A percentile compares a stretch with the other conserved stretches of the same genome.
phyloP scores from a whole-genome alignment of 768 basidiomycete genomes.

The Multifurca ochricompacta region DNA sequence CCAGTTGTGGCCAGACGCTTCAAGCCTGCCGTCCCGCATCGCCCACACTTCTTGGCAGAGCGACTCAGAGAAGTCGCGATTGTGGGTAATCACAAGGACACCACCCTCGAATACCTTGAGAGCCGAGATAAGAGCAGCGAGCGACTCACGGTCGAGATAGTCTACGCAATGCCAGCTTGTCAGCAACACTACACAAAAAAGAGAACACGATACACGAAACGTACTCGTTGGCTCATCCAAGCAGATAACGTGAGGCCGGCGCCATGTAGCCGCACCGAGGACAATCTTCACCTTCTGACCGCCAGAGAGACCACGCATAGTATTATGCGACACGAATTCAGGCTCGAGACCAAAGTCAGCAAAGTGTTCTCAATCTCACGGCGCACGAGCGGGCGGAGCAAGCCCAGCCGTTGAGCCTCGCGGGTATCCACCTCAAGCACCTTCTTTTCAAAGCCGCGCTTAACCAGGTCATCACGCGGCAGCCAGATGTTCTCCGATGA shows the following conservation, averaged over 20 bases:
- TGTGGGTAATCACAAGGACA: constrained; percentile 96
- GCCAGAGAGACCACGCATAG: constrained; percentile 97
- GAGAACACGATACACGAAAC: constrained; percentile 24
- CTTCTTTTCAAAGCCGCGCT: constrained; percentile 99
- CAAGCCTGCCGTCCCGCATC: constrained; percentile 93
- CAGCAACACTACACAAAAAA: not conserved
- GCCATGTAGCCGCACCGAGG: constrained; percentile 97
- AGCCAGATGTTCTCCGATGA: constrained; percentile 99
- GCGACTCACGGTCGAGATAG: constrained; percentile 99
- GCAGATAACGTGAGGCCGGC: constrained; percentile 95
- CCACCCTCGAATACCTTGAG: constrained; percentile 98
- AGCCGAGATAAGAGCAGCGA: constrained; percentile 96
- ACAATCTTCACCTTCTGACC: constrained; percentile 99
- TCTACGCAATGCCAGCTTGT: constrained; percentile 38
- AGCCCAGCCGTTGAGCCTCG: constrained; percentile 93
- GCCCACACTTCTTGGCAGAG: constrained; percentile 99
- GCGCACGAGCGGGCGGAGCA: constrained; percentile 93
- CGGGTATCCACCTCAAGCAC: constrained; percentile 95
- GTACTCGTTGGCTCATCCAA: constrained; percentile 92
- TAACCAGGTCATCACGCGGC: constrained; percentile 92
- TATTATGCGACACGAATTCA: constrained; percentile 99
- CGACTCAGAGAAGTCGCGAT: constrained; percentile 98
- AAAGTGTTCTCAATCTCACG: constrained; percentile 99
- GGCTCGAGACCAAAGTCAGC: constrained; percentile 98
- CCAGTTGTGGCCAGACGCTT: constrained; percentile 99